Conservation (phyloP, 805 yeast genomes). For the Zygoascus tannicola region DNA sequence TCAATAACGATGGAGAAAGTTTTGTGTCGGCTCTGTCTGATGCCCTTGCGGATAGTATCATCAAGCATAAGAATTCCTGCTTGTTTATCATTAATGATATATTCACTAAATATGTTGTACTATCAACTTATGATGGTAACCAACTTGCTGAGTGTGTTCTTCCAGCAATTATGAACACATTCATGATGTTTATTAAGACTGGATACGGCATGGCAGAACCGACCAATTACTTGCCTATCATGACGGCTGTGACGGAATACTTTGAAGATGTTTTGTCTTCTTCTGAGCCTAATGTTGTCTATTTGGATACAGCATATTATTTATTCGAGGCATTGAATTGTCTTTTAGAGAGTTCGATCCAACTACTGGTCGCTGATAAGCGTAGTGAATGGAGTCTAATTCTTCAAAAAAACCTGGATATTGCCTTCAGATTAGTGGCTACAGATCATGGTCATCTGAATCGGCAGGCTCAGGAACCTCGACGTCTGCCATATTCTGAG, state of each 20-base stretch:
- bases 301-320: background rate
- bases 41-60: background rate
- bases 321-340: background rate
- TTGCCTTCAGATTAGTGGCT: background rate
- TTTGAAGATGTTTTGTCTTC: background rate
- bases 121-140: background rate
- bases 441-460: background rate
- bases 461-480: background rate
- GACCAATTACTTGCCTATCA: background rate
- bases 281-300: background rate
- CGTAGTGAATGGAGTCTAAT: background rate
- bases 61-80: background rate
- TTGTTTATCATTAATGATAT: background rate
- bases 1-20: background rate
- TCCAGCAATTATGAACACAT: background rate
- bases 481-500: background rate
- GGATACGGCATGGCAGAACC: background rate
- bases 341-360: background rate
- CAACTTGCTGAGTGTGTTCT: background rate
- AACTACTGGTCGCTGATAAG: background rate
- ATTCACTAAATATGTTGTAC: background rate
- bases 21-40: background rate
- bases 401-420: background rate
- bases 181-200: too few relatives aligned
- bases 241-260: background rate